Evolutionary conservation across 1,139 yeast genomes (phyloP).

Genomic region (Lodderomyces oxycetoniae): DNA sequence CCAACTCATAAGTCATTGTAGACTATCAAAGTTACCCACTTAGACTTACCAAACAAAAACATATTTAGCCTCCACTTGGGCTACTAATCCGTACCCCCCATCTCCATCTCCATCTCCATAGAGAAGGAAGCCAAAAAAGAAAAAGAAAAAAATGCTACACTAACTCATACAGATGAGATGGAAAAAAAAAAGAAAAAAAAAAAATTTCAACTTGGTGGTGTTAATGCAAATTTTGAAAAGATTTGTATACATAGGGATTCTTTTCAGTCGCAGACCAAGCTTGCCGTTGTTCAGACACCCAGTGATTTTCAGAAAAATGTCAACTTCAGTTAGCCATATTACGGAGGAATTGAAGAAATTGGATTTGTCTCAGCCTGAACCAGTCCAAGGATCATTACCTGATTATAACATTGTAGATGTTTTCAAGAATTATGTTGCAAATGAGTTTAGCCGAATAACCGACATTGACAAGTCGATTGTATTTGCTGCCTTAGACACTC

Average conservation of each 20-base stretch:
- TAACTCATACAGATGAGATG: no score
- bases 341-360: constrained; percentile 32
- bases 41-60: no score
- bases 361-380: constrained; percentile 32
- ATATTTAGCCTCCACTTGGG: no score
- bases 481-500: constrained; percentile 85
- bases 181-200: not conserved
- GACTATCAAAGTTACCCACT: no score
- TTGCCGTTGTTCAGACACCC: no score
- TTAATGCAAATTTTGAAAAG: constrained; percentile 12
- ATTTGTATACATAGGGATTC: not conserved
- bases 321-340: constrained; percentile 22
- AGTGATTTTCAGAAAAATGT: no score
- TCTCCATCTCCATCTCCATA: no score
- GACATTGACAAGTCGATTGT: constrained; percentile 67
- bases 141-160: no score
- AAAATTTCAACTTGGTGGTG: constrained; percentile 1
- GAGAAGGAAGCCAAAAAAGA: not conserved
- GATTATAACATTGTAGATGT: constrained; percentile 71
- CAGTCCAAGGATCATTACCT: constrained; percentile 50
- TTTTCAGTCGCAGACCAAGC: not conserved
- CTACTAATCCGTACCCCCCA: no score
- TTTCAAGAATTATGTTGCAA: constrained; percentile 83
- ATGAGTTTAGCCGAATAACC: constrained; percentile 67
- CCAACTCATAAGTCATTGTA: no score